Evolutionary conservation across 441 rosid genomes (phyloP).

Genomic region (Gossypium schwendimanii): DNA sequence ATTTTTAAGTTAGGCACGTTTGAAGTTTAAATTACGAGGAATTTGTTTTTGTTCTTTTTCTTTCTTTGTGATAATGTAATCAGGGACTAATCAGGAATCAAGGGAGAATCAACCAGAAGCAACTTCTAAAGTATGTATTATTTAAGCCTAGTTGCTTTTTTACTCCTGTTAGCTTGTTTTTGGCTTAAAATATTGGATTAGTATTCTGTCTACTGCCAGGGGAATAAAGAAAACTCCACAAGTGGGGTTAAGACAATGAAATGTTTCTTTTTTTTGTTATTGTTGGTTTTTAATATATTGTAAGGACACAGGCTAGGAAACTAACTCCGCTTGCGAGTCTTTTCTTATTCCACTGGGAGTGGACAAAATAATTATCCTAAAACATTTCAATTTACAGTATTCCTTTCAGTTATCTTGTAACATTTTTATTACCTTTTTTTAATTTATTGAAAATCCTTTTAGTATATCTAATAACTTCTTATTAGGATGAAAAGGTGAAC

Average conservation of each 20-base stretch:
- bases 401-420: not conserved
- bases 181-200: too few species aligned
- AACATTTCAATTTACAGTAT: not conserved
- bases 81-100: slow-evolving; percentile 28
- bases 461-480: not conserved
- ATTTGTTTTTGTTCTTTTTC: not conserved
- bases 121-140: slow-evolving; percentile 30
- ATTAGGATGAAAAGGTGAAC: not conserved
- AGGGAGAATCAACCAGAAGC: slow-evolving; percentile 21
- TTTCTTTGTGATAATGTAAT: not conserved
- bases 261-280: too few species aligned
- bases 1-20: not conserved
- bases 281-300: too few species aligned
- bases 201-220: too few species aligned
- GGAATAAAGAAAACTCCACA: too few species aligned
- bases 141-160: not conserved
- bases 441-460: not conserved
- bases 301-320: too few species aligned
- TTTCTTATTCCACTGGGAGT: too few species aligned
- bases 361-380: not conserved
- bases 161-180: not conserved
- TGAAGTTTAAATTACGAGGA: not conserved
- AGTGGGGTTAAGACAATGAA: too few species aligned
- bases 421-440: not conserved
- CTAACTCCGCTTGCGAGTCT: too few species aligned